phyloP scores from a whole-genome alignment of 495 filamentous ascomycete genomes.

The Thermothielavioides terrestris region DNA sequence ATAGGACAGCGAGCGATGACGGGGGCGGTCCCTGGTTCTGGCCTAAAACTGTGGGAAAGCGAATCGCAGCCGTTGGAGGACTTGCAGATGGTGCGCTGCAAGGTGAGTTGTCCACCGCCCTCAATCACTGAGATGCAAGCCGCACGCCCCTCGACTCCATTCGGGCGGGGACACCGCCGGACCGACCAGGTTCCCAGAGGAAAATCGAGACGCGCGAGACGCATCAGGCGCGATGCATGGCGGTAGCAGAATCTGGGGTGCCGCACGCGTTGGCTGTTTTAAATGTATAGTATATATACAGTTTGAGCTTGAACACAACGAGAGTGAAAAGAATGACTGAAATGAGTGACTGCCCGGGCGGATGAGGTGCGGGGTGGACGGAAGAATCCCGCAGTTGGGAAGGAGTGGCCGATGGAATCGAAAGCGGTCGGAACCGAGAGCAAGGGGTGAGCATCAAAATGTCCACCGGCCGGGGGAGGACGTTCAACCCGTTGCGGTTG shows the following conservation, averaged over 20 bases:
- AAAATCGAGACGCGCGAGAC: constrained; percentile 3
- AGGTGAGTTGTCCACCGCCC: constrained; percentile 42
- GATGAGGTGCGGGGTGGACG: background rate
- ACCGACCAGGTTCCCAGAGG: background rate
- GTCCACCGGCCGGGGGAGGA: no score
- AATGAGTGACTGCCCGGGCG: background rate
- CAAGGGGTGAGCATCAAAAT: constrained; percentile 2
- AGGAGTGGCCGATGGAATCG: background rate
- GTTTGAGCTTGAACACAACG: no score
- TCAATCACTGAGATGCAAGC: constrained; percentile 19
- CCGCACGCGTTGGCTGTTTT: background rate
- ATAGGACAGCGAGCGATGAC: constrained; percentile 15
- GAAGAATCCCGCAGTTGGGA: no score
- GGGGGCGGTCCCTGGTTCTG: background rate
- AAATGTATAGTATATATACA: no score
- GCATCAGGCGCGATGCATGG: constrained; percentile 10
- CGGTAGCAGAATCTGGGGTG: background rate
- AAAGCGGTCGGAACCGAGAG: background rate
- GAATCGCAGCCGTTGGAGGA: constrained; percentile 28
- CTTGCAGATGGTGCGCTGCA: constrained; percentile 35
- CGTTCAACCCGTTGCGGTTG: background rate
- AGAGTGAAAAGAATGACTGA: background rate
- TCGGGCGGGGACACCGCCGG: background rate
- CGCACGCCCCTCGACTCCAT: constrained; percentile 8
- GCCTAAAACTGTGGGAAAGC: constrained; percentile 5